Base-by-base conservation (phyloP, 306 rosid genomes). In the Coriaria nepalensis region DNA sequence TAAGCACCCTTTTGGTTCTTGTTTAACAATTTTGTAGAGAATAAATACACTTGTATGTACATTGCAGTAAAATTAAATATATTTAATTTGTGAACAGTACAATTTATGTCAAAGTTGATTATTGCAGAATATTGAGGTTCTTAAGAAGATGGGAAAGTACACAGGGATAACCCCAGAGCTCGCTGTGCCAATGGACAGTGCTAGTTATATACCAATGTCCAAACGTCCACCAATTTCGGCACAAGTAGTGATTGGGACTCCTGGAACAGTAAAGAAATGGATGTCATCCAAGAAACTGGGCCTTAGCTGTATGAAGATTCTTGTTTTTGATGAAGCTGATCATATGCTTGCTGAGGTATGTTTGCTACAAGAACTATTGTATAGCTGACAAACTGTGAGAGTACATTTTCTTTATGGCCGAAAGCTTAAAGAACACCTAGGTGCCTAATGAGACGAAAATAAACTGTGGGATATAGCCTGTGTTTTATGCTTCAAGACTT, bases 301-400 rank as follows among this genome's bases (percentile, higher is more conserved):
- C 39, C 63, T 50, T 9, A 47, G 55, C 33, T 38, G 43, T 13
- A 59, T 88, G 56, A 78, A 62, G 76, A 77, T 88, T 59, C 95
- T 88, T 36, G 97, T 88, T 49, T 83, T 88, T 7, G 95, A 88
- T 10, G 97, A 88, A 68, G 97, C 97, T 35, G 97, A 88, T 76
- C 95, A 84, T 61, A 78, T 82, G 93, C 78, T 82, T 44, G 81
- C 75, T 2, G 80, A 75, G 81, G 93, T 82, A 63, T 40, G 29
- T 36, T 8, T 12, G 32, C 40, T 33, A 36, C 14, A 9, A 8
- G 14, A n/a, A 14, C 40, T 29, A 37, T 43, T 32, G 29, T 37
- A 29, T 41, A 7, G 29, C 29, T 20, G 29, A 20, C 29, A 20
- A 20, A 20, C 29, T 20, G 29, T 20, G 29, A 20, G 7, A 6